A percentile compares a stretch with the other conserved stretches of the same genome.
Conservation (phyloP, 257 asterid species). For the Jaltomata sinuosa region DNA sequence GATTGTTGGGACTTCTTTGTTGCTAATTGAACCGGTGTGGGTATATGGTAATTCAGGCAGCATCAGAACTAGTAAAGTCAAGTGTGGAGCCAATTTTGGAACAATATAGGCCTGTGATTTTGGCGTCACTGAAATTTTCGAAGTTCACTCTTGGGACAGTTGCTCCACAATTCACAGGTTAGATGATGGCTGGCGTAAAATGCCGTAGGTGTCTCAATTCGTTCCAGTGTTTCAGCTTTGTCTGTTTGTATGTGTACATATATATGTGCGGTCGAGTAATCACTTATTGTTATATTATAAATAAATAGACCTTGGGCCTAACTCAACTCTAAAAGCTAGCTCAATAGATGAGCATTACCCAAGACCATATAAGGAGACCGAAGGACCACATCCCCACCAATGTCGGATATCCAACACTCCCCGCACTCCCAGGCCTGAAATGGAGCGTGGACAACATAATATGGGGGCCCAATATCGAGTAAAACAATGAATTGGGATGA, state of each 20-base stretch:
- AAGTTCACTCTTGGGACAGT: conserved; percentile 91
- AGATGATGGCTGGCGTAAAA: neutral
- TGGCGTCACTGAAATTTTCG: conserved; percentile 78
- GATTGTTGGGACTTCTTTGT: neutral
- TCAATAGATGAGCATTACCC: too few species aligned
- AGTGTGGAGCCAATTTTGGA: conserved; percentile 83
- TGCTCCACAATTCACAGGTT: conserved; percentile 87
- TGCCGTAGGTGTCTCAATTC: neutral
- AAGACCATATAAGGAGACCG: too few species aligned
- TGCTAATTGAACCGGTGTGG: neutral
- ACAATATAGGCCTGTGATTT: conserved; percentile 64
- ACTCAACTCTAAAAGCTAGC: too few species aligned
- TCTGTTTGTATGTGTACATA: neutral
- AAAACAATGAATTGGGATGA: too few species aligned
- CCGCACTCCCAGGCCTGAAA: too few species aligned
- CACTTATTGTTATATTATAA: neutral
- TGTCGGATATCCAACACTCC: too few species aligned
- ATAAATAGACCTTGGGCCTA: too few species aligned
- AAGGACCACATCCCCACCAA: too few species aligned
- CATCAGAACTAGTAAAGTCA: conserved; percentile 63
- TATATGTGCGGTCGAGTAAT: neutral
- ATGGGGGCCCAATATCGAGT: too few species aligned
- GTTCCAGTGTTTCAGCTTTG: neutral
- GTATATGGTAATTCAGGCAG: conserved; percentile 49
- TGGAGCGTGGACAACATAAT: too few species aligned